Percentiles rank a stretch among this genome's conserved stretches.
Conservation (phyloP, 805 yeast genomes). For the Priceomyces fermenticarens region DNA sequence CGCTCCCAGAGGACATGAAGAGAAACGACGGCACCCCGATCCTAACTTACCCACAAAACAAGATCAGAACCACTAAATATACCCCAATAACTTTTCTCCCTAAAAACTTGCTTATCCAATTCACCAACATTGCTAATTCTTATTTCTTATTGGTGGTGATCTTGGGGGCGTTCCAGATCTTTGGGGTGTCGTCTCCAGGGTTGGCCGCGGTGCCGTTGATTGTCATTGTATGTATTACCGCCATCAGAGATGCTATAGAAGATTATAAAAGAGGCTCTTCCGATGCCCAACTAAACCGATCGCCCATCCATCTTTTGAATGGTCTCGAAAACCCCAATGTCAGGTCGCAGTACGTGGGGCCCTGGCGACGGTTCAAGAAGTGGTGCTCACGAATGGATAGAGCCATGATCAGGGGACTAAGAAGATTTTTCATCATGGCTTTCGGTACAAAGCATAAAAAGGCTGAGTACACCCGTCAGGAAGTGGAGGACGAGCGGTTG, state of each 20-base stretch:
- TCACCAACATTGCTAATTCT: constrained; percentile 57
- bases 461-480: constrained; percentile 22
- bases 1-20: constrained; percentile 42
- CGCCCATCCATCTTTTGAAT: constrained; percentile 53
- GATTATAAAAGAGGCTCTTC: constrained; percentile 64
- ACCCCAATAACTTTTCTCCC: constrained; percentile 59
- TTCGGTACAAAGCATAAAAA: constrained; percentile 25
- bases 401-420: constrained; percentile 14
- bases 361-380: constrained; percentile 72
- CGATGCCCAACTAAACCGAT: constrained; percentile 68
- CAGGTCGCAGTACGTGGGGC: constrained; percentile 47
- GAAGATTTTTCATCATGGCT: constrained; percentile 16
- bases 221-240: constrained; percentile 73
- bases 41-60: constrained; percentile 47
- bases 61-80: constrained; percentile 61
- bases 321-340: constrained; percentile 62
- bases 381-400: constrained; percentile 36
- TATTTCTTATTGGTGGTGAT: constrained; percentile 56
- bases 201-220: constrained; percentile 78
- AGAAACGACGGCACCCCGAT: constrained; percentile 34
- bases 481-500: constrained; percentile 21
- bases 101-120: constrained; percentile 52
- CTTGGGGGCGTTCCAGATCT: constrained; percentile 59
- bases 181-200: constrained; percentile 72
- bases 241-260: constrained; percentile 74